These are phyloP conservation scores for Flaveria trinervia DNA, from an alignment of 129 eudicot species.

Conservation along the genomic window DNA sequence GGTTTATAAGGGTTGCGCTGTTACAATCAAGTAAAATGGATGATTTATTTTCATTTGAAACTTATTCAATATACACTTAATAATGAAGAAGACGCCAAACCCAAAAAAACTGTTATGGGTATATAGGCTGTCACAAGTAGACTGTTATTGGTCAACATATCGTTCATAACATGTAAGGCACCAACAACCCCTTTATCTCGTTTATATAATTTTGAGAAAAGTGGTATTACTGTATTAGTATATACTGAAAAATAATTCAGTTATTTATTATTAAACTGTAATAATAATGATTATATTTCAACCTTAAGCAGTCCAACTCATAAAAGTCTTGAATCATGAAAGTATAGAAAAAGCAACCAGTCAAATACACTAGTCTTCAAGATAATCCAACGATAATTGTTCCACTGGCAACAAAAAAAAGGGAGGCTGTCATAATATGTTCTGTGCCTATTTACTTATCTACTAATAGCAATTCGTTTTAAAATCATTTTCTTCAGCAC, in stretches of 20 bases:
- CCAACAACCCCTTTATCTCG: too few relatives aligned
- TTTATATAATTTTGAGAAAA: too few relatives aligned
- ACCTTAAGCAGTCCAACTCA: background rate
- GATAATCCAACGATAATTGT: background rate
- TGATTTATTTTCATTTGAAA: too few relatives aligned
- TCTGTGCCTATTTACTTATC: conserved; percentile 20
- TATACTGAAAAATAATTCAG: background rate
- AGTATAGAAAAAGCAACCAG: background rate
- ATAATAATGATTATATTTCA: background rate
- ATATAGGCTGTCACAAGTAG: too few relatives aligned
- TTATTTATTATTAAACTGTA: background rate
- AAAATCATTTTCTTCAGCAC: background rate
- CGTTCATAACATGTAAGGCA: too few relatives aligned
- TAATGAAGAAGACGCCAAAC: too few relatives aligned
- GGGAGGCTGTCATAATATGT: conserved; percentile 27
- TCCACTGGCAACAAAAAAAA: conserved; percentile 21
- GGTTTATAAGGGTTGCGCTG: too few relatives aligned
- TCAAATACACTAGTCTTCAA: conserved; percentile 11
- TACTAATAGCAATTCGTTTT: conserved; percentile 11
- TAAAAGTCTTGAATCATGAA: conserved; percentile 6
- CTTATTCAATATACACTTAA: too few relatives aligned
- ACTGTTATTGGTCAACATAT: too few relatives aligned
- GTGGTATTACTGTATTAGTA: background rate
- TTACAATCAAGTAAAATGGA: too few relatives aligned
- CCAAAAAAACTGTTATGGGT: too few relatives aligned